Base-by-base conservation (phyloP, 768 basidiomycete genomes). In the Podaxis carcinomalis region DNA sequence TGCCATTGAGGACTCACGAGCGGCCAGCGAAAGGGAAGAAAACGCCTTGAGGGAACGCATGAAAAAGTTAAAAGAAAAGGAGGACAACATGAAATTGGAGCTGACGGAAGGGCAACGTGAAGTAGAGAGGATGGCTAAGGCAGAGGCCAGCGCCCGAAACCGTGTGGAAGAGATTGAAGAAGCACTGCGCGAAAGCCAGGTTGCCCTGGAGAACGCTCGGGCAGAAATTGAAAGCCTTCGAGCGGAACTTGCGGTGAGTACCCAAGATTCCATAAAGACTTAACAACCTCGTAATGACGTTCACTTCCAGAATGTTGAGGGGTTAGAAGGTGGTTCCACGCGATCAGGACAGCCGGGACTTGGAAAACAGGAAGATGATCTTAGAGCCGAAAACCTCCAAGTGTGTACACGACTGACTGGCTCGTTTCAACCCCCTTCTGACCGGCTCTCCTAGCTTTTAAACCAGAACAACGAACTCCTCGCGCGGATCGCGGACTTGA, bases 121-220 rank as follows among this genome's bases (percentile, higher is more conserved):
- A 62, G 80, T 86, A 9, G 88, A 92, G 61, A 79, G 82, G 62
- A 73, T 88, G 62, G 62, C 76, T 51, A 85, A 85, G 67, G 79
- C 85, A 0, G 92, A 94, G 68, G 78, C 75, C 13, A 71, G 72
- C 46, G 84, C 88, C 0, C 83, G 88, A 61, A 71, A 73, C 32
- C 82, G 93, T 28, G 79, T 93, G 0, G 88, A 88, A 61, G 96
- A 99, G 70, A 82, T 94, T 21, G 94, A 96, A 70, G 91, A 90
- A 66, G 96, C 96, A 2, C 76, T 98, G 42, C 78, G 89, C 64
- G 95, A 98, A 76, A 93, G 90, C 65, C 88, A 87, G 2, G 80
- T 85, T 49, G 92, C 95, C 0, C 80, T 98, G 9, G 95, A 98
- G 72, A 89, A 89, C 66, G 91, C 95, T 4, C 78, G 91, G 58